Conservation (phyloP, 2,329 filamentous ascomycete genomes). For the Boeremia exigua region DNA sequence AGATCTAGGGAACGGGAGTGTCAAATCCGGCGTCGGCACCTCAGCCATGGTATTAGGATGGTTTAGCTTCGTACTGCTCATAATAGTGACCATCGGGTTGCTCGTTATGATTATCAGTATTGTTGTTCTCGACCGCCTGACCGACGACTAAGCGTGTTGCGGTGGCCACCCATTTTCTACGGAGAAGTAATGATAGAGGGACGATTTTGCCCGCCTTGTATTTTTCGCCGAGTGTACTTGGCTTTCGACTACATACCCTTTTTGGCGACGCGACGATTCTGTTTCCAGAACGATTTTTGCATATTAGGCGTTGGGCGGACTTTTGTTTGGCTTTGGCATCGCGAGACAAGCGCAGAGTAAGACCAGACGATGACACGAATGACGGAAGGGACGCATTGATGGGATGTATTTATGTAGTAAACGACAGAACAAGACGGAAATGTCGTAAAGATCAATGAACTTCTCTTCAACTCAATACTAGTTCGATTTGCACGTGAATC, state of each 20-base stretch:
- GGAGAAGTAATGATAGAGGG: conserved; percentile 20
- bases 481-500: neutral
- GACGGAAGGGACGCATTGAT: conserved; percentile 25
- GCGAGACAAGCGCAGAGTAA: conserved; percentile 5
- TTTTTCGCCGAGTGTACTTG: conserved; percentile 37
- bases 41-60: conserved; percentile 96
- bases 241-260: conserved; percentile 42
- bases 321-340: conserved; percentile 8
- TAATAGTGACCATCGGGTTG: conserved; percentile 93
- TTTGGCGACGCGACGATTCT: conserved; percentile 30
- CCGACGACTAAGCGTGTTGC: conserved; percentile 43
- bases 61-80: conserved; percentile 93
- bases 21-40: conserved; percentile 86
- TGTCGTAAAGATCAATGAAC: conserved; percentile 13
- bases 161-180: neutral
- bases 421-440: conserved; percentile 28
- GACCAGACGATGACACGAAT: conserved; percentile 15
- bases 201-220: conserved; percentile 27
- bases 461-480: neutral
- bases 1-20: conserved; percentile 88
- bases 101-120: conserved; percentile 97
- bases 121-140: conserved; percentile 71
- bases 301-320: conserved; percentile 39
- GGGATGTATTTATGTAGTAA: conserved; percentile 38
- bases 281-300: conserved; percentile 34